A percentile compares a stretch with the other conserved stretches of the same genome.
Evolutionary conservation across 805 yeast genomes (phyloP).

Genomic region (Pichia nakasei): DNA sequence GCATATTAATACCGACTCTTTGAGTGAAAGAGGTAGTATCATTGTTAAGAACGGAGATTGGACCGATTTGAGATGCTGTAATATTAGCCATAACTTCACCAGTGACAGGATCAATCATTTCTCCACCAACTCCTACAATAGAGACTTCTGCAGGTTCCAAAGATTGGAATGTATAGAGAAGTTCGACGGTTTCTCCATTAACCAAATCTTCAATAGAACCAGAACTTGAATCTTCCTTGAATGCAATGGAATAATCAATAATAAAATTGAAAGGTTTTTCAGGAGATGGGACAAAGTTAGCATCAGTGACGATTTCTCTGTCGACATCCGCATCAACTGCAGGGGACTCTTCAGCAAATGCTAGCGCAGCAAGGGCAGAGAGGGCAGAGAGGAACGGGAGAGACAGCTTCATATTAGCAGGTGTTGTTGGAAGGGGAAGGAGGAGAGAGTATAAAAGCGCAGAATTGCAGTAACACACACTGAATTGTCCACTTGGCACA

Average conservation of each 20-base stretch:
- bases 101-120: conserved; percentile 45
- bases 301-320: conserved; percentile 14
- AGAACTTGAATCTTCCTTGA: conserved; percentile 31
- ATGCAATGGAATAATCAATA: conserved; percentile 37
- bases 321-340: background rate
- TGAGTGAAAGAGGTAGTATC: conserved; percentile 45
- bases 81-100: conserved; percentile 49
- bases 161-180: conserved; percentile 46
- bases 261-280: conserved; percentile 36
- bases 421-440: too few relatives aligned
- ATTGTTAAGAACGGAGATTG: conserved; percentile 43
- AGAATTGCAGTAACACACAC: too few relatives aligned
- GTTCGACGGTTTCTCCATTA: conserved; percentile 45
- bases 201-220: conserved; percentile 34
- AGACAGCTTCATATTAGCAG: conserved; percentile 1
- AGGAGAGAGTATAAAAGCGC: too few relatives aligned
- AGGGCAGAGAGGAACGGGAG: too few relatives aligned
- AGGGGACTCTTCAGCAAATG: conserved; percentile 8
- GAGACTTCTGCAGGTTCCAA: conserved; percentile 41
- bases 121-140: conserved; percentile 64
- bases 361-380: conserved; percentile 10
- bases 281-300: conserved; percentile 25
- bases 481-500: too few relatives aligned
- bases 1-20: conserved; percentile 47
- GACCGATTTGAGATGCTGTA: conserved; percentile 57